Conservation (phyloP, 208 protist species). For the Herpetomonas tarakana region DNA sequence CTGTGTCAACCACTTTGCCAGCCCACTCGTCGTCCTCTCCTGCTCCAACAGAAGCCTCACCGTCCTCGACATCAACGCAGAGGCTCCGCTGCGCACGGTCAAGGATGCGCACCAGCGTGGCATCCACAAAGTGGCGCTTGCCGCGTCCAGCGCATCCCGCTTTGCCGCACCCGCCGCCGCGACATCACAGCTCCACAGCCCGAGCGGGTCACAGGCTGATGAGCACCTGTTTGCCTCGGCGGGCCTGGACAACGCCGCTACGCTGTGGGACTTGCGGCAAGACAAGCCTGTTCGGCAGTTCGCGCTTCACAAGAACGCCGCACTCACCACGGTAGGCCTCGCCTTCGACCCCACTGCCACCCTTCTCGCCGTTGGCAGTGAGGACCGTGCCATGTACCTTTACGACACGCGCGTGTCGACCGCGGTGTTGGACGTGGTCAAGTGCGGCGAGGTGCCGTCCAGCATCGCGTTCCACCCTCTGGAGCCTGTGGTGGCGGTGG, state of each 20-base stretch:
- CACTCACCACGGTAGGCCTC: constrained; percentile 46
- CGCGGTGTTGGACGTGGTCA: constrained; percentile 36
- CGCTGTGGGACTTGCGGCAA: constrained; percentile 75
- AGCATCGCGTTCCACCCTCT: constrained; percentile 69
- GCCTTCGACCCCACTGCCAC: constrained; percentile 50
- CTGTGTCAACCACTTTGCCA: constrained; percentile 76
- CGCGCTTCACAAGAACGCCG: constrained; percentile 70
- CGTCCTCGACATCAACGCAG: constrained; percentile 55
- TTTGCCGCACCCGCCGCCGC: constrained; percentile 46
- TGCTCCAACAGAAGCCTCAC: constrained; percentile 68
- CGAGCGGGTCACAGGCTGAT: constrained; percentile 8
- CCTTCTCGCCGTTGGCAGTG: constrained; percentile 69
- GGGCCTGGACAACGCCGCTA: constrained; percentile 61
- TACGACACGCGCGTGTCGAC: constrained; percentile 60
- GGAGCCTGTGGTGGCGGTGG: constrained; percentile 53
- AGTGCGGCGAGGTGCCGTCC: constrained; percentile 32
- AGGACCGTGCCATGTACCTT: constrained; percentile 56
- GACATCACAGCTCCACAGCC: not conserved
- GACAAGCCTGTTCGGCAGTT: constrained; percentile 45
- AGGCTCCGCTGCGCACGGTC: constrained; percentile 30
- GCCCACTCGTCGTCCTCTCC: constrained; percentile 58
- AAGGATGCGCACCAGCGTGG: constrained; percentile 53
- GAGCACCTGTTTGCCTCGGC: constrained; percentile 68
- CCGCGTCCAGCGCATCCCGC: constrained; percentile 54
- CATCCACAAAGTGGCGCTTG: constrained; percentile 66